These are phyloP conservation scores for Linderina pennispora DNA, from an alignment of 192 early-diverging fungal genomes.

Conservation along the genomic window DNA sequence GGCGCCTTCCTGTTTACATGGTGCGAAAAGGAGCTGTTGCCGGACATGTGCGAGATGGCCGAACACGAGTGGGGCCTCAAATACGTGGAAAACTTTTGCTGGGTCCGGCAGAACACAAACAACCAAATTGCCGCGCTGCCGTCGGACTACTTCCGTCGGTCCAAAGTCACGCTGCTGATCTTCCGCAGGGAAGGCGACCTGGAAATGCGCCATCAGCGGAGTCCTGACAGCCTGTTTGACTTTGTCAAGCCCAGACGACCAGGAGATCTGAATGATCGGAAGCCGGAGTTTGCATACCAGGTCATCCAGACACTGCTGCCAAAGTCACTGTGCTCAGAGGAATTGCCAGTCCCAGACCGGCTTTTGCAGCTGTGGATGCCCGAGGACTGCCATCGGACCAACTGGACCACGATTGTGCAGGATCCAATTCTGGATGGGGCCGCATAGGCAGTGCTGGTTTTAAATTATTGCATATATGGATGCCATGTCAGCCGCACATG, in stretches of 20 bases:
- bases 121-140: slow-evolving; percentile 69
- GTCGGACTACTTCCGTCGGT: slow-evolving; percentile 76
- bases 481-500: too few species aligned
- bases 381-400: slow-evolving; percentile 34
- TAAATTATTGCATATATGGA: too few species aligned
- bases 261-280: slow-evolving; percentile 51
- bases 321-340: slow-evolving; percentile 58
- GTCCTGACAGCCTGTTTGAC: slow-evolving; percentile 92
- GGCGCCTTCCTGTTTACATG: slow-evolving; percentile 91
- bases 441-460: too few species aligned
- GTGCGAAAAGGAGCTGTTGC: slow-evolving; percentile 90
- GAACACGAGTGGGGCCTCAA: slow-evolving; percentile 75
- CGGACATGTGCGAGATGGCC: slow-evolving; percentile 65
- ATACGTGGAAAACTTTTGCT: slow-evolving; percentile 96
- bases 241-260: slow-evolving; percentile 72
- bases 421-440: too few species aligned
- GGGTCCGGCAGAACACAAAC: slow-evolving; percentile 81
- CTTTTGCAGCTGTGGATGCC: slow-evolving; percentile 76
- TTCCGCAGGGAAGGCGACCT: slow-evolving; percentile 88
- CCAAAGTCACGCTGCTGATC: slow-evolving; percentile 82
- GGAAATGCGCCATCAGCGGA: slow-evolving; percentile 89
- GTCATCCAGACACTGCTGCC: slow-evolving; percentile 90
- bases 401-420: slow-evolving; percentile 42
- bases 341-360: slow-evolving; percentile 55
- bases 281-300: slow-evolving; percentile 79